phyloP scores from a whole-genome alignment of 2,329 filamentous ascomycete species.

The Taxawa tesnikishii region DNA sequence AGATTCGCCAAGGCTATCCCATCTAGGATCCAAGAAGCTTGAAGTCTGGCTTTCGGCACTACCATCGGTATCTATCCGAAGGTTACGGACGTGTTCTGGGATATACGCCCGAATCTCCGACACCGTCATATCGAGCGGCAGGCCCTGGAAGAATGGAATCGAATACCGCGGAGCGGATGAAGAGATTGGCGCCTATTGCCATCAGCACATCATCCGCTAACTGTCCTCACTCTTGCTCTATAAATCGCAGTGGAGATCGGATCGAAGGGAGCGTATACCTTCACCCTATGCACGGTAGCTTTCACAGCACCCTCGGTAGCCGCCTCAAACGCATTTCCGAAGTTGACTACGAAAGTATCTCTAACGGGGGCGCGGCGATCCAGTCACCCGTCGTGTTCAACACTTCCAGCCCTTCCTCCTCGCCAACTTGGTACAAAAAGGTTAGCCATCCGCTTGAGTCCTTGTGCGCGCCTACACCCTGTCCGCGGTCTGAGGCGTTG shows the following conservation, averaged over 20 bases:
- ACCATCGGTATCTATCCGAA: too few relatives aligned
- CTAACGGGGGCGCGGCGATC: conserved; percentile 38
- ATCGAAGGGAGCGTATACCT: too few relatives aligned
- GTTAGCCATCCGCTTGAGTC: conserved; percentile 54
- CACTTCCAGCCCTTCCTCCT: conserved; percentile 39
- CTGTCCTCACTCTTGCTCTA: too few relatives aligned
- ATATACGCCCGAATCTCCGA: too few relatives aligned
- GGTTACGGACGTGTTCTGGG: too few relatives aligned
- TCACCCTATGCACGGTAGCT: conserved; percentile 36
- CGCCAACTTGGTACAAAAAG: conserved; percentile 48
- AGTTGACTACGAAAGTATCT: conserved; percentile 44
- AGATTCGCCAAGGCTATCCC: conserved; percentile 24
- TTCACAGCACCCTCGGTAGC: conserved; percentile 42
- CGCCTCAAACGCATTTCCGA: conserved; percentile 47
- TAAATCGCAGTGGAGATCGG: too few relatives aligned
- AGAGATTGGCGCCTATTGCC: too few relatives aligned
- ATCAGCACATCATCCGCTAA: too few relatives aligned
- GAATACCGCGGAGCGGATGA: too few relatives aligned
- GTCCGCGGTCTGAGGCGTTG: too few relatives aligned
- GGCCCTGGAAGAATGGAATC: conserved; percentile 27
- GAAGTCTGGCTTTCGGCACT: conserved; percentile 9
- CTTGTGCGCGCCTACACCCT: conserved; percentile 52
- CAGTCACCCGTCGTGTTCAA: conserved; percentile 36
- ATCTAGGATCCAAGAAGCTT: conserved; percentile 17
- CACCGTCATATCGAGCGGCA: too few relatives aligned